Evolutionary conservation across 2,329 filamentous ascomycete species (phyloP), one percentile per base, ranked within the genome.

Genomic region (Alternaria viburni): DNA sequence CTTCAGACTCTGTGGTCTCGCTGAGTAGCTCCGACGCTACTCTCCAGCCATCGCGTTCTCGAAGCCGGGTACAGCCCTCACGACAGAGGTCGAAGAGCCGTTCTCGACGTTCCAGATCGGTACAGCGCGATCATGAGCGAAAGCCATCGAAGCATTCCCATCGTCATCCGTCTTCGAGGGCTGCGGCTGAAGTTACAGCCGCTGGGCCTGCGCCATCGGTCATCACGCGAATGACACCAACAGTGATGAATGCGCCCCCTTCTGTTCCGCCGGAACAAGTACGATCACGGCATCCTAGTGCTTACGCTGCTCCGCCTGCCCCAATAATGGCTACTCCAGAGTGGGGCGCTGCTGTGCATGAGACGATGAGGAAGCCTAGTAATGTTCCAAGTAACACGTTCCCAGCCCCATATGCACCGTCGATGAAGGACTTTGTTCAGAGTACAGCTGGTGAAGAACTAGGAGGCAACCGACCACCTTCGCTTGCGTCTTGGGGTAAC

Each of bases 11-110:
- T 1, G 49, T 52, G 7, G 54, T 62, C n/a, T 67, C 66, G 1
- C 21, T 36, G n/a, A 59, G 58, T 6, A 62, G 25, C 21, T 68
- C 68, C 10, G 61, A 69, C n/a, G 61, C 63, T 6, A 70, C 66
- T 3, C 26, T 67, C 23, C 61, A 62, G 9, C 64, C 66, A 3
- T 64, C 58, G 8, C 61, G 59, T 13, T 65, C 66, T 36, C 64
- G 52, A 23, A 68, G 59, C 21, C 57, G 63, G 15, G 6, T 23
- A 13, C 59, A 60, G 1, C 25, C 47, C 9, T 19, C 25, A 26
- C 46, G 43, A 23, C 63, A 19, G 6, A 64, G 15, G 6, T 50
- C 64, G 5, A 51, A 59, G 11, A 50, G 59, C 10, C 41, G 28
- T 7, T 58, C 50, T 3, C 57, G 49, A 17, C 57, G 3, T 23